Evolutionary conservation across 2,329 filamentous ascomycete genomes (phyloP).

Genomic region (Mollisia scopiformis): DNA sequence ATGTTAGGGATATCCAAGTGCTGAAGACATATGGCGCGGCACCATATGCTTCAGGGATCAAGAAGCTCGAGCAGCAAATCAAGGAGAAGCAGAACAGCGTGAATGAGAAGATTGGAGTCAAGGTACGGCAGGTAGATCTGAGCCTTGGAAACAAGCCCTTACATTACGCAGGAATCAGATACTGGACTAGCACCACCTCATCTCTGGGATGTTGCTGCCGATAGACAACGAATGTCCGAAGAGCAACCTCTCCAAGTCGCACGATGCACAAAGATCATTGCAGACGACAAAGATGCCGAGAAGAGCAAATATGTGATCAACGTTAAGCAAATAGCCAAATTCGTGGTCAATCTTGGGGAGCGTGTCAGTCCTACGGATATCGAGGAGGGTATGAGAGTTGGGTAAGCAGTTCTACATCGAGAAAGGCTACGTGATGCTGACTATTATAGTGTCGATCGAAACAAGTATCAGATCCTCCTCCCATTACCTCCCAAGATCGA

Average conservation of each 20-base stretch:
- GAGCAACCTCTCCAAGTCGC: slow-evolving; percentile 98
- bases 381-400: slow-evolving; percentile 98
- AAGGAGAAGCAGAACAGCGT: slow-evolving; percentile 98
- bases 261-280: slow-evolving; percentile 98
- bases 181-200: slow-evolving; percentile 97
- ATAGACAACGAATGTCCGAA: slow-evolving; percentile 97
- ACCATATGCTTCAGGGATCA: slow-evolving; percentile 89
- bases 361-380: slow-evolving; percentile 98
- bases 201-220: slow-evolving; percentile 97
- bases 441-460: slow-evolving; percentile 75
- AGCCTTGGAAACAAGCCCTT: background rate
- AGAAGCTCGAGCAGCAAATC: slow-evolving; percentile 98
- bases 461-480: slow-evolving; percentile 98
- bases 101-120: slow-evolving; percentile 96
- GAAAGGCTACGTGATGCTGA: slow-evolving; percentile 22
- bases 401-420: slow-evolving; percentile 48
- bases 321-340: slow-evolving; percentile 99
- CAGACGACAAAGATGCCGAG: slow-evolving; percentile 91
- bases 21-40: slow-evolving; percentile 98
- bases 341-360: slow-evolving; percentile 96
- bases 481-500: slow-evolving; percentile 98
- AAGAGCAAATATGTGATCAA: slow-evolving; percentile 99
- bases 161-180: slow-evolving; percentile 78
- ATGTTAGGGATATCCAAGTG: slow-evolving; percentile 91
- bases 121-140: slow-evolving; percentile 48